Percentiles rank a stretch among this genome's conserved stretches.
phyloP scores from a whole-genome alignment of 2,329 filamentous ascomycete genomes.

The Herpomyces periplanetae region DNA sequence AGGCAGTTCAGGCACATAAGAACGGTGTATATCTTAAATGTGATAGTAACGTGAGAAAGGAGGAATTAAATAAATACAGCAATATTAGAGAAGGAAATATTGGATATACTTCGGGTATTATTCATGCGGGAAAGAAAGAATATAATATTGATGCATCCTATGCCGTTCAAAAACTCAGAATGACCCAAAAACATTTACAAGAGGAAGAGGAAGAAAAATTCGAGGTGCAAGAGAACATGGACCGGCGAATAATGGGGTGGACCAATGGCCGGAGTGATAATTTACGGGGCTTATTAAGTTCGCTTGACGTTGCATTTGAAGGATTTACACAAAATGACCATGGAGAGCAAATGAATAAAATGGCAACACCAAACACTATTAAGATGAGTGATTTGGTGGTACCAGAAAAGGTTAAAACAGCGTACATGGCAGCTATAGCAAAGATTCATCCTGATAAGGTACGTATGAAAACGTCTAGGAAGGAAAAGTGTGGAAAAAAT shows the following conservation, averaged over 20 bases:
- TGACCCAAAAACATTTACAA: slow-evolving; percentile 11
- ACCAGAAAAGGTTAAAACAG: slow-evolving; percentile 76
- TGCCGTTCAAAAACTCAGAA: slow-evolving; percentile 10
- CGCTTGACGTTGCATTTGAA: no score
- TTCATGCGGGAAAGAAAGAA: slow-evolving; percentile 16
- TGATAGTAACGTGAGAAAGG: no score
- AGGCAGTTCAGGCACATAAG: no score
- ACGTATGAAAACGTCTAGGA: slow-evolving; percentile 9
- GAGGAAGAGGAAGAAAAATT: slow-evolving; percentile 72
- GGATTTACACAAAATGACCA: no score
- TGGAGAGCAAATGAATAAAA: no score
- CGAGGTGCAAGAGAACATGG: slow-evolving; percentile 45
- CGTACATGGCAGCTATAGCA: slow-evolving; percentile 95
- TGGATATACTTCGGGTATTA: slow-evolving; percentile 1
- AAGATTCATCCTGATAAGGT: slow-evolving; percentile 98
- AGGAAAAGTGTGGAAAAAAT: background rate
- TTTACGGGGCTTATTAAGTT: slow-evolving; percentile 45
- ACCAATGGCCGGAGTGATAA: slow-evolving; percentile 74
- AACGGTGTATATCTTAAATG: no score
- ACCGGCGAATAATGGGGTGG: slow-evolving; percentile 40
- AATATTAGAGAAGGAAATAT: background rate
- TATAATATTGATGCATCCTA: slow-evolving; percentile 10
- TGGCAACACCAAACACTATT: no score
- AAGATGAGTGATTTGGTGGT: slow-evolving; percentile 69
- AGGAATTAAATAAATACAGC: slow-evolving; percentile 7